Percentiles rank a stretch among this genome's conserved stretches.
These are phyloP conservation scores for Fusarium brachygibbosum DNA, from an alignment of 2,329 filamentous ascomycete species.

Conservation along the genomic window DNA sequence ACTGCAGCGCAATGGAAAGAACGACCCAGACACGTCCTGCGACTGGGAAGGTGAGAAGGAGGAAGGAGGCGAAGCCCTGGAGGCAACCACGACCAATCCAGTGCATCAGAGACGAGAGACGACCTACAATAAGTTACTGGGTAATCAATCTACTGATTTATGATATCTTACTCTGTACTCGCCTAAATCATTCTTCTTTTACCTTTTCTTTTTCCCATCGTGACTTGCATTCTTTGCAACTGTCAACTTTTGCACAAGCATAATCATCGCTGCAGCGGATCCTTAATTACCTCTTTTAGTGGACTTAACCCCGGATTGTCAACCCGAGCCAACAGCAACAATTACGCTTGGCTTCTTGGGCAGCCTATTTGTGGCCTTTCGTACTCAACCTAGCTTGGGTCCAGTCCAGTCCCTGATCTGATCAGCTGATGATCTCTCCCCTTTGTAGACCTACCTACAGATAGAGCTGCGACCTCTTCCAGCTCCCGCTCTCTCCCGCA, in stretches of 20 bases:
- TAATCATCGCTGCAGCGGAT: conserved; percentile 38
- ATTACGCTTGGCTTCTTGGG: conserved; percentile 38
- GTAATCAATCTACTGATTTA: conserved; percentile 6
- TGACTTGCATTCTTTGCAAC: conserved; percentile 4
- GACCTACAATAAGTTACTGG: no score
- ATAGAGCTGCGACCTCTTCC: conserved; percentile 46
- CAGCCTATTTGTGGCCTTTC: conserved; percentile 40
- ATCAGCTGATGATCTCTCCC: conserved; percentile 52
- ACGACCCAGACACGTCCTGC: not conserved
- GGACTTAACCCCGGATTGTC: conserved; percentile 49
- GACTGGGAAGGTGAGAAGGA: conserved; percentile 5
- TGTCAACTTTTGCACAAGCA: conserved; percentile 10
- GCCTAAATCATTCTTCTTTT: not conserved
- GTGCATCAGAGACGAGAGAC: conserved; percentile 6
- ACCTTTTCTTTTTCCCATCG: conserved; percentile 2
- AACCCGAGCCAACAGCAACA: conserved; percentile 42
- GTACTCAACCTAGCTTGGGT: conserved; percentile 19
- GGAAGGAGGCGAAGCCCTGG: conserved; percentile 36
- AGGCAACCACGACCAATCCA: conserved; percentile 9
- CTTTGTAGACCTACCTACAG: conserved; percentile 45
- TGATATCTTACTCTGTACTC: conserved; percentile 1
- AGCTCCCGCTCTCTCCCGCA: conserved; percentile 42
- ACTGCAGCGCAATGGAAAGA: conserved; percentile 4
- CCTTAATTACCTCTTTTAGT: conserved; percentile 39
- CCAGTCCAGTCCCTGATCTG: conserved; percentile 36